phyloP scores from a whole-genome alignment of 371 early-diverging fungal genomes.

The Fennellomyces sp. region DNA sequence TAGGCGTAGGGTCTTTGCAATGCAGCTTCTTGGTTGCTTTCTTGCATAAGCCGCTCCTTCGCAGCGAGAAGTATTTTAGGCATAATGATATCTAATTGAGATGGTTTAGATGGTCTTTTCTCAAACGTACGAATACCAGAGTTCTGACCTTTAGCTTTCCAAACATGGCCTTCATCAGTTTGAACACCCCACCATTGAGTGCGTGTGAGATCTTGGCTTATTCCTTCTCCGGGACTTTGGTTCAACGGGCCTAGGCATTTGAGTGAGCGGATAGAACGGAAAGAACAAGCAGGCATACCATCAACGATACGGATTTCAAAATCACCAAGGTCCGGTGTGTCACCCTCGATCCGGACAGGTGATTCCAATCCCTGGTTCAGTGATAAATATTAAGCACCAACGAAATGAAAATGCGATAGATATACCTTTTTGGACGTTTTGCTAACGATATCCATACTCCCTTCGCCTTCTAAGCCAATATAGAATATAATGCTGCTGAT shows the following conservation, averaged over 20 bases:
- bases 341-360: slow-evolving; percentile 56
- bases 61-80: slow-evolving; percentile 29
- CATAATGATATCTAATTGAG: slow-evolving; percentile 24
- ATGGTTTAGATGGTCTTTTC: not conserved
- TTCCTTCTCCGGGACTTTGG: slow-evolving; percentile 18
- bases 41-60: slow-evolving; percentile 14
- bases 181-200: slow-evolving; percentile 52
- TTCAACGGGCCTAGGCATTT: slow-evolving; percentile 44
- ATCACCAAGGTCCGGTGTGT: slow-evolving; percentile 64
- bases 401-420: not conserved
- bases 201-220: slow-evolving; percentile 33
- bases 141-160: slow-evolving; percentile 53
- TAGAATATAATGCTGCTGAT: slow-evolving; percentile 61
- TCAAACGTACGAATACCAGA: not conserved
- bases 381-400: not conserved
- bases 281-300: slow-evolving; percentile 35
- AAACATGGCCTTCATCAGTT: slow-evolving; percentile 41
- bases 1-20: slow-evolving; percentile 28
- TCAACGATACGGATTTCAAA: slow-evolving; percentile 66
- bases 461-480: slow-evolving; percentile 70
- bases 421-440: slow-evolving; percentile 44
- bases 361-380: slow-evolving; percentile 40
- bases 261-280: no score
- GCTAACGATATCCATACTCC: slow-evolving; percentile 57
- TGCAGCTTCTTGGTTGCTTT: slow-evolving; percentile 23